These are phyloP conservation scores for Trichocladium antarcticum DNA, from an alignment of 495 filamentous ascomycete species.

Conservation along the genomic window DNA sequence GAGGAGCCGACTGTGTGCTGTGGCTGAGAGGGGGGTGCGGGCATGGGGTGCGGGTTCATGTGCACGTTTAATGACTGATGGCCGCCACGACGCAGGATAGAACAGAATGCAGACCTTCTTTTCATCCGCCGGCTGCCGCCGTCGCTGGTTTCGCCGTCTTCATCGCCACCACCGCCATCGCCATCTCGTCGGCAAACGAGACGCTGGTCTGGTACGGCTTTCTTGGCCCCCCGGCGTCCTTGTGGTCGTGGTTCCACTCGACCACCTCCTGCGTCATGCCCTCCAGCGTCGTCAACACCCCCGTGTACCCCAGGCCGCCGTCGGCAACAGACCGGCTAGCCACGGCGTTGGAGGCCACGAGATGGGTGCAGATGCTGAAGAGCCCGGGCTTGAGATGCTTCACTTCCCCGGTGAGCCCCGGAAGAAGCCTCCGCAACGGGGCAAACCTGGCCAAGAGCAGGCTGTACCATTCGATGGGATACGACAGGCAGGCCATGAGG, in stretches of 20 bases:
- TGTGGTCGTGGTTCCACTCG: constrained; percentile 41
- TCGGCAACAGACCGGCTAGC: constrained; percentile 31
- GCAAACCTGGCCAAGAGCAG: constrained; percentile 33
- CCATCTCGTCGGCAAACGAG: constrained; percentile 32
- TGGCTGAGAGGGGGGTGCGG: constrained; percentile 9
- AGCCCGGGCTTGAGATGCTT: constrained; percentile 43
- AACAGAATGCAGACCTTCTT: neutral
- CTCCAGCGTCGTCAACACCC: constrained; percentile 42
- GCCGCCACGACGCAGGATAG: neutral
- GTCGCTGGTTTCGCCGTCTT: too few species aligned
- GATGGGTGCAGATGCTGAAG: constrained; percentile 43
- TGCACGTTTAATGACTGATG: constrained; percentile 2
- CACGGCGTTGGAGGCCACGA: constrained; percentile 38
- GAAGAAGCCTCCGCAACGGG: constrained; percentile 35
- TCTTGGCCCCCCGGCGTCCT: neutral
- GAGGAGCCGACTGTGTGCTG: constrained; percentile 24
- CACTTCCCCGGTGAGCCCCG: constrained; percentile 32
- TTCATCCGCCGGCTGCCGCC: neutral
- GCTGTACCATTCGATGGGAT: constrained; percentile 41
- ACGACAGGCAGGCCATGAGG: constrained; percentile 36
- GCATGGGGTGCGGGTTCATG: neutral
- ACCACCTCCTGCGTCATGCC: constrained; percentile 44
- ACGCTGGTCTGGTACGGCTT: constrained; percentile 32
- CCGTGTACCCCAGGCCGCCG: constrained; percentile 43
- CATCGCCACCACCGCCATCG: constrained; percentile 15